A percentile compares a stretch with the other conserved stretches of the same genome.
These are phyloP conservation scores for Nannochloropsis granulata DNA, from an alignment of 108 stramenopile genomes.

Conservation along the genomic window DNA sequence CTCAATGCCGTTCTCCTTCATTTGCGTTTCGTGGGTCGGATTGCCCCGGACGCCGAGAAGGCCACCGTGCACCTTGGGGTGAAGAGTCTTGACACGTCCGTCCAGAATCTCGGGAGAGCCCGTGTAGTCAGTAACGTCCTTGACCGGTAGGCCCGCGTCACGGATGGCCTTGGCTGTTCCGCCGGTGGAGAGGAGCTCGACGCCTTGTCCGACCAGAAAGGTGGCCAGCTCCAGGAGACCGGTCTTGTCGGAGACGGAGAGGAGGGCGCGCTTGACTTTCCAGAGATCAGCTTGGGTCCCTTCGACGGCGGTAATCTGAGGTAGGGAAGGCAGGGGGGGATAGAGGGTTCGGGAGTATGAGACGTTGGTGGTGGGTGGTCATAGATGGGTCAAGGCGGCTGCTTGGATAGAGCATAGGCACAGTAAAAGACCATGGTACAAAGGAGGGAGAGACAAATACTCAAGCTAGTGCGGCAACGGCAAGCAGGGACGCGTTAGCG, in stretches of 20 bases:
- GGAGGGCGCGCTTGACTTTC: slow-evolving; percentile 80
- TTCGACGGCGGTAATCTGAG: not conserved
- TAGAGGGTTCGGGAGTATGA: too few species aligned
- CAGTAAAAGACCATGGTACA: too few species aligned
- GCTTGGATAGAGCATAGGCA: too few species aligned
- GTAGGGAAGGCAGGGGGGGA: not conserved
- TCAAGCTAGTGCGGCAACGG: too few species aligned
- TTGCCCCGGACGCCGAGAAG: slow-evolving; percentile 87
- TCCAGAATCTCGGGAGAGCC: slow-evolving; percentile 83
- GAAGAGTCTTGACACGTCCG: slow-evolving; percentile 96
- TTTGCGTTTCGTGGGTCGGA: slow-evolving; percentile 62
- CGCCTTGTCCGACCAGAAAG: slow-evolving; percentile 55
- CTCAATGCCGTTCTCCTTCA: slow-evolving; percentile 68
- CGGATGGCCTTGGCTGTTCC: slow-evolving; percentile 65
- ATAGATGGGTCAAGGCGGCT: too few species aligned
- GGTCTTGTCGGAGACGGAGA: slow-evolving; percentile 88
- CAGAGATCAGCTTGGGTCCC: not conserved
- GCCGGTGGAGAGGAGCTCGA: slow-evolving; percentile 88
- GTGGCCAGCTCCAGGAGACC: slow-evolving; percentile 80
- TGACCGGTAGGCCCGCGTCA: slow-evolving; percentile 57
- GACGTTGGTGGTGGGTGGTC: too few species aligned
- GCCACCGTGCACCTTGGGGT: slow-evolving; percentile 94
- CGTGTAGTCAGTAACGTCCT: slow-evolving; percentile 83
- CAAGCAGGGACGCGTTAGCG: too few species aligned
- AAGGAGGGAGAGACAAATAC: too few species aligned